Base-by-base conservation (phyloP, 371 early-diverging fungal genomes). In the Zychaea mexicana region DNA sequence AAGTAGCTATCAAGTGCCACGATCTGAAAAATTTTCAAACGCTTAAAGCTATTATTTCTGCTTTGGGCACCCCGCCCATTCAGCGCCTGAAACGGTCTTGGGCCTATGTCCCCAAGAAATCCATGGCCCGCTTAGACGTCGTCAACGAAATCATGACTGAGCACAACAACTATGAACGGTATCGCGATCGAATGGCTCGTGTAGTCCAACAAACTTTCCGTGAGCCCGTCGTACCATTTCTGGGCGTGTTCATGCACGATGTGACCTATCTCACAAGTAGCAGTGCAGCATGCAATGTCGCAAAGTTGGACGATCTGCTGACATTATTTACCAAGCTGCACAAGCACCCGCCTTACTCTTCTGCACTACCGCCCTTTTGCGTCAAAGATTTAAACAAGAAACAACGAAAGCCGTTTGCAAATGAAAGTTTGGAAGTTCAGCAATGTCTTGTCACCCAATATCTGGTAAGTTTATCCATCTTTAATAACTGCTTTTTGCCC, bases 191-290 rank as follows among this genome's bases (percentile, higher is more conserved):
- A 68, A 68, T 58, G 66, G 68, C 0, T 30, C 9, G 12, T 47
- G 61, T 19, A 27, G 53, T 30, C 19, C 71, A 58, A 62, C 64
- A 62, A 33, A 65, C 56, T 31, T 54, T 24, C 17, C 59, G 24
- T 57, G 73, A 88, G 30, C 91, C 94, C 2, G 82, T 81, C 33
- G 84, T 94, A 17, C 94, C 94, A 0, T 94, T 88, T 70, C 63
- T 94, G 21, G 92, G 94, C 15, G 79, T 89, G 0, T 88, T 90
- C 65, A 86, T 92, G 30, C 91, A 91, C 75, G 94, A 94, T 54
- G 78, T 87, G 61, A 92, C 92, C 1, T 94, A 94, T 67, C 66
- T 92, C 12, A 42, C 42, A 4, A 42, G 42, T 42, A 42, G 13
- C 2, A 38, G 77, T 3, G 89, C 87, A 0, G 76, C 54, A 66